Base-by-base conservation (phyloP, 1,284 basidiomycete genomes). In the Moesziomyces globuligerus region DNA sequence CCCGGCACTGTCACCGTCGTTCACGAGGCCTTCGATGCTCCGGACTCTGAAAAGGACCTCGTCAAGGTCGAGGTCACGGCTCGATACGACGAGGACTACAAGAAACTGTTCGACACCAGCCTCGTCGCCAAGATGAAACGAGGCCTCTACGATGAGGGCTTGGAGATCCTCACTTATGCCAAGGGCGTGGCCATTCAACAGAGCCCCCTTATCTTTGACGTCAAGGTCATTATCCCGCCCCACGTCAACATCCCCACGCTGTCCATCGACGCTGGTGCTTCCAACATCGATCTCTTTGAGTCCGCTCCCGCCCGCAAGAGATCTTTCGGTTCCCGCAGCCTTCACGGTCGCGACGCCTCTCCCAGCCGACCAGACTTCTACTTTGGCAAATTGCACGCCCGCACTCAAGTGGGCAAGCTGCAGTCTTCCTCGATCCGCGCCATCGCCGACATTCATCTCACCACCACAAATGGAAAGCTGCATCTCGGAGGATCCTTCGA, bases 1-100 rank as follows among this genome's bases (percentile, higher is more conserved):
- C 68, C 68, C 5, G 68, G 68, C 11, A 57, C 43, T 41, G 50
- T 71, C 42, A 59, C 50, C 10, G 59, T 69, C 9, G 52, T 73
- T 9, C 66, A 70, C 20, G 49, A 54, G 41, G 49, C 55, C 29
- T 48, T 37, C 8, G 49, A 59, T 15, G 45, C 51, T 7, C 51
- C 57, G 4, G 52, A 48, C 9, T 51, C 25, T 7, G 51, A 67
- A 36, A 66, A 68, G 48, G 62, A 60, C 17, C 52, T 70, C 18
- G 62, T 78, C 52, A 58, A 67, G 40, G 69, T 78, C 13, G 66
- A 78, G 25, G 60, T 78, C 37, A 75, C 71, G 13, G 76, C 66
- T 8, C 61, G 52, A 23, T 76, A 76, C 57, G 74, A 74, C 39
- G 38, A 70, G 26, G 55, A 56, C 1, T 74, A 68, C 37, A 66